phyloP scores from a whole-genome alignment of 768 basidiomycete genomes.

The Suillus fuscotomentosus region DNA sequence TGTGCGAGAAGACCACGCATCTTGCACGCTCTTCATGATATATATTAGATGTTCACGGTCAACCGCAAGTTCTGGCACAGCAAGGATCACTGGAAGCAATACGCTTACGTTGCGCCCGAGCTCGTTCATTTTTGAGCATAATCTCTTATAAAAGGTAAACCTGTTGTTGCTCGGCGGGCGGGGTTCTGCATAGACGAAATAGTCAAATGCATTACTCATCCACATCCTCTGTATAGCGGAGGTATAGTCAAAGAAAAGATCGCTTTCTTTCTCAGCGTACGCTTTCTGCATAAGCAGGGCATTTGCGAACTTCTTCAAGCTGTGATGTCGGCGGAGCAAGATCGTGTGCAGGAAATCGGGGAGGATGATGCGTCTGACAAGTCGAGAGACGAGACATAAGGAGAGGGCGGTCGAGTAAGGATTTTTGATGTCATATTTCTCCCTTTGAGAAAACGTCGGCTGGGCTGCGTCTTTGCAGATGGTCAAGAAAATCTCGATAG shows the following conservation, averaged over 20 bases:
- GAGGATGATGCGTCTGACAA: constrained; percentile 27
- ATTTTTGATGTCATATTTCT: neutral
- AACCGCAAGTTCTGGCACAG: neutral
- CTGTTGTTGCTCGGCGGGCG: too few relatives aligned
- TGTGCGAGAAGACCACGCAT: too few relatives aligned
- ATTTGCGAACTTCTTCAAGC: too few relatives aligned
- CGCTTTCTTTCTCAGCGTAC: too few relatives aligned
- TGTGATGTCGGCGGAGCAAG: too few relatives aligned
- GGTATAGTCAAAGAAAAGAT: too few relatives aligned
- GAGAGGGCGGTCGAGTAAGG: constrained; percentile 24
- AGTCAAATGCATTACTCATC: neutral
- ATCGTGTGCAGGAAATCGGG: constrained; percentile 22
- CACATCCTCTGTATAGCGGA: neutral
- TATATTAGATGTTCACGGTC: neutral
- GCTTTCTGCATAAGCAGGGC: too few relatives aligned
- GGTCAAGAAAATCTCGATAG: constrained; percentile 34
- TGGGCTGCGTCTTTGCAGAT: constrained; percentile 31
- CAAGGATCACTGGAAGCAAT: neutral
- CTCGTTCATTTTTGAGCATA: too few relatives aligned
- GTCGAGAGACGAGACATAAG: constrained; percentile 33
- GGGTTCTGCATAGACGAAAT: too few relatives aligned
- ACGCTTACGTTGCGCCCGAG: neutral
- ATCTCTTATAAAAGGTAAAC: too few relatives aligned
- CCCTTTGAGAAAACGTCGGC: constrained; percentile 13
- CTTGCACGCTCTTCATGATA: too few relatives aligned